These are phyloP conservation scores for Zygnema circumcarinatum DNA, from an alignment of 139 green algal species.

Conservation along the genomic window DNA sequence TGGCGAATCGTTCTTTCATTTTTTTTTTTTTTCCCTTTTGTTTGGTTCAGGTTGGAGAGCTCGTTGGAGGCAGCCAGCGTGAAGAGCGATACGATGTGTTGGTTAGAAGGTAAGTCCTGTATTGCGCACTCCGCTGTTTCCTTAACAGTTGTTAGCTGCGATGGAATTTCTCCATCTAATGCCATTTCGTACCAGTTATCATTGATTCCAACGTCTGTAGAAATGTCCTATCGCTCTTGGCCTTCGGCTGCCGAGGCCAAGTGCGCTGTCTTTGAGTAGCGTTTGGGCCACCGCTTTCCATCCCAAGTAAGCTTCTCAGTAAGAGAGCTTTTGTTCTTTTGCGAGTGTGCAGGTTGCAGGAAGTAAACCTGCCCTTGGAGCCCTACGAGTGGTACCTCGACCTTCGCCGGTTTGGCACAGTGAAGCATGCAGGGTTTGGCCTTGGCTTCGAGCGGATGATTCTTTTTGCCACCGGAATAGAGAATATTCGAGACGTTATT, in stretches of 20 bases:
- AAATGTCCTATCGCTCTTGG: slow-evolving; percentile 26
- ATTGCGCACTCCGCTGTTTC: too few species aligned
- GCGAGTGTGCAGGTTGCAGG: slow-evolving; percentile 50
- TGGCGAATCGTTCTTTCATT: background rate
- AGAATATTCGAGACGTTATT: slow-evolving; percentile 99
- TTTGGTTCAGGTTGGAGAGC: slow-evolving; percentile 65
- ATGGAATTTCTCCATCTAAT: too few species aligned
- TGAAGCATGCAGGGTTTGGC: slow-evolving; percentile 79
- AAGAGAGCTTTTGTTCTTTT: too few species aligned
- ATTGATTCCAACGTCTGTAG: slow-evolving; percentile 1
- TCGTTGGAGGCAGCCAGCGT: slow-evolving; percentile 77
- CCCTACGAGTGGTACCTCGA: slow-evolving; percentile 79
- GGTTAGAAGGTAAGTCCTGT: slow-evolving; percentile 50
- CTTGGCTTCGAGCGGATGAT: slow-evolving; percentile 94
- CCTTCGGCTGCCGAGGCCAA: too few species aligned
- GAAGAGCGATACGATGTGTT: slow-evolving; percentile 80
- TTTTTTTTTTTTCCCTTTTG: slow-evolving; percentile 30
- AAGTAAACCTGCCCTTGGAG: slow-evolving; percentile 62
- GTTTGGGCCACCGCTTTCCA: too few species aligned
- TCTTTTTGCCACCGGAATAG: slow-evolving; percentile 96
- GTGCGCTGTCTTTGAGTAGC: too few species aligned
- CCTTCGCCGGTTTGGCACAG: slow-evolving; percentile 74
- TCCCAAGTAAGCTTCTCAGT: too few species aligned
- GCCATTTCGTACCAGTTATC: too few species aligned
- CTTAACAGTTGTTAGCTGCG: too few species aligned